Conservation (phyloP, 1,139 yeast genomes). For the Candida sp. region DNA sequence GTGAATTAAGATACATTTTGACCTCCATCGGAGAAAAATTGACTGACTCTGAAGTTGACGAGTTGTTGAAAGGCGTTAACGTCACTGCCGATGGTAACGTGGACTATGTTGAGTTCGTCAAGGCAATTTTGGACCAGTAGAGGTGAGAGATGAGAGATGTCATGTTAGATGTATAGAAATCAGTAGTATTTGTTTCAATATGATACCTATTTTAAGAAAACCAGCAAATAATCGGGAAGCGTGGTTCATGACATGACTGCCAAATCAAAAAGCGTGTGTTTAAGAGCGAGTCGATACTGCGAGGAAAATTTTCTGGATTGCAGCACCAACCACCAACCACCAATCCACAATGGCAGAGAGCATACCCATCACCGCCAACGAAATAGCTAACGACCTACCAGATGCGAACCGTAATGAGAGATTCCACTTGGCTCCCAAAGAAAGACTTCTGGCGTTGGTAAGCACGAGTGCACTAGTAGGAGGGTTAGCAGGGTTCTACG, state of each 20-base stretch:
- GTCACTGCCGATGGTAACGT: slow-evolving; percentile 95
- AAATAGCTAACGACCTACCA: background rate
- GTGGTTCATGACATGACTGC: background rate
- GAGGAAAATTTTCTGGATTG: background rate
- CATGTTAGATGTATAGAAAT: background rate
- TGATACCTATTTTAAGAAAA: background rate
- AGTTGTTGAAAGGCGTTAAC: slow-evolving; percentile 92
- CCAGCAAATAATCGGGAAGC: no score
- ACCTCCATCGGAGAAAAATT: slow-evolving; percentile 95
- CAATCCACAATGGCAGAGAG: slow-evolving; percentile 3
- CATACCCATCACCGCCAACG: slow-evolving; percentile 6
- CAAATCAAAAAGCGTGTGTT: background rate
- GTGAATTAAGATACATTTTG: slow-evolving; percentile 92
- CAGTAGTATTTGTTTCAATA: background rate
- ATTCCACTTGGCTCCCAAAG: slow-evolving; percentile 43
- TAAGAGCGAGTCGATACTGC: background rate
- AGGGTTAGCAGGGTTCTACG: slow-evolving; percentile 61
- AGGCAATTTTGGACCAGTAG: slow-evolving; percentile 89
- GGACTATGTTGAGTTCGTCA: slow-evolving; percentile 94
- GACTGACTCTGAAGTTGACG: slow-evolving; percentile 91
- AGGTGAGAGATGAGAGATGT: background rate
- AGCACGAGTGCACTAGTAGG: slow-evolving; percentile 57
- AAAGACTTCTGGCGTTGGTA: slow-evolving; percentile 37
- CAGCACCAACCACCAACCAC: background rate
- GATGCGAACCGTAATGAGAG: slow-evolving; percentile 33